Evolutionary conservation across 495 filamentous ascomycete genomes (phyloP), one percentile per base, ranked within the genome.

Genomic region (Lasiosphaeris hirsuta): DNA sequence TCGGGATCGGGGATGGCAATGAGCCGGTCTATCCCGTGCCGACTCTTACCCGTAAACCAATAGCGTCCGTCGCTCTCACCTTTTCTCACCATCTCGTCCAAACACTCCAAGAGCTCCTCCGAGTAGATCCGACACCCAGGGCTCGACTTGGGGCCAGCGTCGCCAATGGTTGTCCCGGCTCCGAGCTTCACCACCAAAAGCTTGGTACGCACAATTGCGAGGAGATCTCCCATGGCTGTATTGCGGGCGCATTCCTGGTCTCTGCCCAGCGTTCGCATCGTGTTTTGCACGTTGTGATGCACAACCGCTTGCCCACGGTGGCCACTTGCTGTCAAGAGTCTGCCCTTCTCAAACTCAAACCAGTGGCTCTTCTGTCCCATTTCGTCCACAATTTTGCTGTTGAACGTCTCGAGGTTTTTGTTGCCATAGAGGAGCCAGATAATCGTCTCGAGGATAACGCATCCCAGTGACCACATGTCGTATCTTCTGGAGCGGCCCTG

Each of bases 381-480:
- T 14, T 58, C 39, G 37, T 52, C 49, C 6, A 47, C 42, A 43
- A 61, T 55, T n/a, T 49, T 35, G 7, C 1, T 7, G 56, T 61
- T 57, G 45, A 74, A 71, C 1, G 19, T 45, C 13, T 59, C 37
- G 0, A 72, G 53, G 1, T 17, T 55, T 0, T 62, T 43, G 10
- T 30, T 48, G 30, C 71, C 72, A 39, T 69, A 69, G 0, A 75
- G 54, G 17, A 75, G 36, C 71, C 72, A 74, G 17, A 75, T 58
- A 33, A 70, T 51, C 33, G 67, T 60, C 57, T 75, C 72, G 7
- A 73, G 47, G 14, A 56, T 63, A 17, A 75, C 59, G 47, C 73
- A 75, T 3, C 73, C 73, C 45, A 75, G 65, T 2, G 70, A 70
- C 72, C 72, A 75, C 9, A 74, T 69, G 38, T 75, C 72, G 40